A percentile compares a stretch with the other conserved stretches of the same genome.
Conservation (phyloP, 805 yeast genomes). For the Saccharomycopsis sp. region DNA sequence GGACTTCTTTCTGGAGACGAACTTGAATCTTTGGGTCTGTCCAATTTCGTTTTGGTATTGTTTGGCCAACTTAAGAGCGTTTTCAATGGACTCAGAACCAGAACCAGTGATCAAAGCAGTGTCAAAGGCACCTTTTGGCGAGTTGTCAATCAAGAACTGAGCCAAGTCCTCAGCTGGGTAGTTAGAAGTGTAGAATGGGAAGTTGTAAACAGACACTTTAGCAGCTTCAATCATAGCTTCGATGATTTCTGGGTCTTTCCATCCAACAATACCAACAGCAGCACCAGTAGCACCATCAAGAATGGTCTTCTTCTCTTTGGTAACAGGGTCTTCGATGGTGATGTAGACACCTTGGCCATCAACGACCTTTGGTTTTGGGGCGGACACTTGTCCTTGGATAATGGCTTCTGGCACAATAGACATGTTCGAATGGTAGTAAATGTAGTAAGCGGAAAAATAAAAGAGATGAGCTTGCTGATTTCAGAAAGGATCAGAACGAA, state of each 20-base stretch:
- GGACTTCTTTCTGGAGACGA: constrained; percentile 38
- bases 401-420: constrained; percentile 6
- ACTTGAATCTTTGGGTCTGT: constrained; percentile 34
- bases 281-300: constrained; percentile 47
- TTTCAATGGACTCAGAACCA: constrained; percentile 67
- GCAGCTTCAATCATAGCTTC: constrained; percentile 33
- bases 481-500: not conserved
- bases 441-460: not conserved
- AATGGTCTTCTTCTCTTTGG: constrained; percentile 31
- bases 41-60: constrained; percentile 41
- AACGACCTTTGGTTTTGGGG: constrained; percentile 35
- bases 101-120: constrained; percentile 47
- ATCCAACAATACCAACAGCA: constrained; percentile 46
- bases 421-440: not conserved
- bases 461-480: not conserved
- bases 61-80: constrained; percentile 52
- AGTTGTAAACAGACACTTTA: constrained; percentile 33
- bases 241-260: constrained; percentile 35
- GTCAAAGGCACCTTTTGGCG: constrained; percentile 34
- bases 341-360: constrained; percentile 39
- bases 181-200: constrained; percentile 30
- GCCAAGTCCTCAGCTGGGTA: constrained; percentile 38
- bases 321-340: constrained; percentile 36
- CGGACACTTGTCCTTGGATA: constrained; percentile 36
- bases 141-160: constrained; percentile 34